Base-by-base conservation (phyloP, 306 rosid species). In the Nissolia schottii region DNA sequence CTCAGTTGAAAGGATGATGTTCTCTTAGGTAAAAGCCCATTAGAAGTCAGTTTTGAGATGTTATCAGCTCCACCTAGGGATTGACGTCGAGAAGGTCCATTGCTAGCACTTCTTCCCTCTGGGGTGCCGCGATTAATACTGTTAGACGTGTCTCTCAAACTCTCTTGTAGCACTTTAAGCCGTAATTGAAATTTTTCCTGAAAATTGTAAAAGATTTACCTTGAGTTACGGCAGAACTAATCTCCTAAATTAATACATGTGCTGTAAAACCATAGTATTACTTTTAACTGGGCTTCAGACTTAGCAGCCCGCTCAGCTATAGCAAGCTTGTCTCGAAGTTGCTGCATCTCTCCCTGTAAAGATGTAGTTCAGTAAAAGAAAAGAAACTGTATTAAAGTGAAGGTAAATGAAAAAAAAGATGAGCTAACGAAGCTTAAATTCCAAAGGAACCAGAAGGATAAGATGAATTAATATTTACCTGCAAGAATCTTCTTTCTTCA, bases 321-420 rank as follows among this genome's bases (percentile, higher is more conserved):
- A 49, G 89, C 87, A 69, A 95, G 96, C 87, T 92, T 95, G 73
- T 95, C 99, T 57, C 97, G 90, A 28, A 95, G 97, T 80, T 95
- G 97, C 68, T 91, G 99, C 99, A 95, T 95, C 80, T 95, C 99
- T 58, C 99, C 96, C 97, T 91, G 64, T n/a, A 74, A 80, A 56
- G 59, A 82, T 43, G 68, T 5, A 70, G 81, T 74, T 67, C 48
- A 32, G 61, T 32, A 75, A 19, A 75, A 65, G 50, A 71, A 41
- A 22, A 8, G 35, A 82, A 74, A 74, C 51, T 28, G 20, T 32
- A 61, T 67, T 40, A 2, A 49, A 53, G 51, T 11, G 48, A 74
- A 28, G 56, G 57, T 66, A 53, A 46, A 73, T 38, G 12, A 24
- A 38, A 53, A 64, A 35, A 46, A 49, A 35, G 24, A 22, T 34